These are phyloP conservation scores for Ceratocystiopsis sp. DNA, from an alignment of 2,329 filamentous ascomycete genomes.

Conservation along the genomic window DNA sequence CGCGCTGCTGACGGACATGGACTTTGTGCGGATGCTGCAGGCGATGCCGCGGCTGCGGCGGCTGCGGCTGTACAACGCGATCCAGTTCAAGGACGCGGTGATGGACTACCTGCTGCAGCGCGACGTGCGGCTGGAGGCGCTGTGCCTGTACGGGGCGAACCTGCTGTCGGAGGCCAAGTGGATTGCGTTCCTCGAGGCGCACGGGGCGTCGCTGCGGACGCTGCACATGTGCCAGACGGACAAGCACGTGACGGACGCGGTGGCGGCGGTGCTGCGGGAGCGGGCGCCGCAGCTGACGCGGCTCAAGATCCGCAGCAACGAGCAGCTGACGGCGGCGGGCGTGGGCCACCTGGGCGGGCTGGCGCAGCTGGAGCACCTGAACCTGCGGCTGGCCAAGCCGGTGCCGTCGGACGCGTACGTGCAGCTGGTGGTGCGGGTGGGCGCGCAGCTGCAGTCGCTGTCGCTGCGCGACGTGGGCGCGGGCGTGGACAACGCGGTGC, in stretches of 20 bases:
- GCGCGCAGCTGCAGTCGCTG: slow-evolving; percentile 53
- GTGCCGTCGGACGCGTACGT: slow-evolving; percentile 42
- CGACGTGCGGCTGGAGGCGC: slow-evolving; percentile 42
- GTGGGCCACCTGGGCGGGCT: slow-evolving; percentile 48
- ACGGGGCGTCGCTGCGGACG: slow-evolving; percentile 46
- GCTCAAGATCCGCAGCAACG: slow-evolving; percentile 70
- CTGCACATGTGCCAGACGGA: slow-evolving; percentile 76
- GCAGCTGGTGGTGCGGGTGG: slow-evolving; percentile 43
- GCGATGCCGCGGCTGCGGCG: slow-evolving; percentile 50
- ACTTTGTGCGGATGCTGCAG: slow-evolving; percentile 69
- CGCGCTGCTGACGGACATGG: slow-evolving; percentile 50
- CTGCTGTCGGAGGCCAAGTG: slow-evolving; percentile 63
- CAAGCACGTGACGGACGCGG: slow-evolving; percentile 59
- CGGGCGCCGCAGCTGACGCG: slow-evolving; percentile 52
- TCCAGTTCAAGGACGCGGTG: slow-evolving; percentile 76
- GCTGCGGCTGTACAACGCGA: slow-evolving; percentile 67
- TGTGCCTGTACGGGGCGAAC: slow-evolving; percentile 74
- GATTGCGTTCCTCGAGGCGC: slow-evolving; percentile 48
- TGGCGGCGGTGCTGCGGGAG: slow-evolving; percentile 41
- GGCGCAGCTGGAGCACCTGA: slow-evolving; percentile 52
- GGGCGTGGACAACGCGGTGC: slow-evolving; percentile 48
- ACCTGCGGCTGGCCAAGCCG: slow-evolving; percentile 46
- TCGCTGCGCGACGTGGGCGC: slow-evolving; percentile 51
- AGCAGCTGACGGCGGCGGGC: slow-evolving; percentile 49
- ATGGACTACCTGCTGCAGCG: slow-evolving; percentile 67